Percentiles rank a stretch among this genome's conserved stretches.
These are phyloP conservation scores for Saccharomycopsis javanensis DNA, from an alignment of 805 yeast species.

Conservation along the genomic window DNA sequence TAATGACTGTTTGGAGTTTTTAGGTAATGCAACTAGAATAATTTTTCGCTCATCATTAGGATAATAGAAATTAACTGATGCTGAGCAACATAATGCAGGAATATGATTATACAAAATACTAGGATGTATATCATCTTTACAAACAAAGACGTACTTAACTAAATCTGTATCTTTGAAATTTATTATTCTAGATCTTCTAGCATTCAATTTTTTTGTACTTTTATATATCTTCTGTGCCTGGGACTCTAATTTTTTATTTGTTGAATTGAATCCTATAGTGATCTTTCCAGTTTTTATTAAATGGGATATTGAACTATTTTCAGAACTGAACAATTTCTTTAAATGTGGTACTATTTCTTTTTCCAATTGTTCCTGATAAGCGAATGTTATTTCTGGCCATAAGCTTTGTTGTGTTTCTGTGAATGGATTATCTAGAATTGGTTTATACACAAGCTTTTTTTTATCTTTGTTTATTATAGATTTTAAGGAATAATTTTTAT, in stretches of 20 bases:
- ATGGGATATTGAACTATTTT: neutral
- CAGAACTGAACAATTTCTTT: neutral
- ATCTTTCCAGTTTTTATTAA: neutral
- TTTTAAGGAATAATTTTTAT: neutral
- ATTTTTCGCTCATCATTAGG: neutral
- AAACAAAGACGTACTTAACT: slow-evolving; percentile 8
- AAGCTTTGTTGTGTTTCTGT: neutral
- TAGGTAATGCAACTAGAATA: slow-evolving; percentile 1
- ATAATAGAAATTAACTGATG: slow-evolving; percentile 3
- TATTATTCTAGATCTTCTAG: neutral
- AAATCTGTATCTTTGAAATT: neutral
- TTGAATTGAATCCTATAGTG: slow-evolving; percentile 15
- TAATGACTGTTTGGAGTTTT: neutral
- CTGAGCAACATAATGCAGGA: slow-evolving; percentile 14
- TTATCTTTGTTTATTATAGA: slow-evolving; percentile 9
- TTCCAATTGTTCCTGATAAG: neutral
- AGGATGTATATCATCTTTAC: slow-evolving; percentile 16
- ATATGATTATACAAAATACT: slow-evolving; percentile 13
- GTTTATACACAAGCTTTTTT: slow-evolving; percentile 13
- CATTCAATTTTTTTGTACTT: neutral
- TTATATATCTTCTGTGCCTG: slow-evolving; percentile 9
- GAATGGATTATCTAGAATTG: slow-evolving; percentile 17
- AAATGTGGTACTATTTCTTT: slow-evolving; percentile 4
- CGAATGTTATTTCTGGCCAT: neutral
- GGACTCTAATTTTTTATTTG: slow-evolving; percentile 7